Evolutionary conservation across 2,329 filamentous ascomycete genomes (phyloP).

Genomic region (Verticillium dahliae): DNA sequence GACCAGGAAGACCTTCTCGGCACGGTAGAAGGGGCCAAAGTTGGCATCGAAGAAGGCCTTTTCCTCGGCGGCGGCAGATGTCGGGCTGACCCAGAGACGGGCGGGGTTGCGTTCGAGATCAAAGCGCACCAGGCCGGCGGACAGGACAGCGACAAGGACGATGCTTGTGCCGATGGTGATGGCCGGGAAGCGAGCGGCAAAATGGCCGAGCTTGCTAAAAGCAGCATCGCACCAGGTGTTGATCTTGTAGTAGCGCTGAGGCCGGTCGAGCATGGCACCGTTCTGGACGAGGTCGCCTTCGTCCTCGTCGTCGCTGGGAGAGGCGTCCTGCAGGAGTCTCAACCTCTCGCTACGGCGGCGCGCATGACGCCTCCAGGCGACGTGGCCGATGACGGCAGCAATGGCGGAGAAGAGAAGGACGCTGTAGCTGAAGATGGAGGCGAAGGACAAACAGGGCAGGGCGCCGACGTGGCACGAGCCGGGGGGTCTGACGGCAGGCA

Average conservation of each 20-base stretch:
- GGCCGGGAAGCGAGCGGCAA: constrained; percentile 75
- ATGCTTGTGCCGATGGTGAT: constrained; percentile 75
- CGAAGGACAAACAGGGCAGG: constrained; percentile 90
- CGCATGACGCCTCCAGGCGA: constrained; percentile 68
- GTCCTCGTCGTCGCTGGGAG: constrained; percentile 86
- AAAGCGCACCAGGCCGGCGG: constrained; percentile 82
- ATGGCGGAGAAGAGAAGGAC: constrained; percentile 64
- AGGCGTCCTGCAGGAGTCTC: constrained; percentile 78
- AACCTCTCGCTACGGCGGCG: constrained; percentile 73
- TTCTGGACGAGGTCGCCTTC: constrained; percentile 79
- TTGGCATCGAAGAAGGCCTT: constrained; percentile 90
- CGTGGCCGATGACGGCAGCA: constrained; percentile 62
- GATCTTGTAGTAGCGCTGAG: constrained; percentile 71
- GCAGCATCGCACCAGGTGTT: constrained; percentile 76
- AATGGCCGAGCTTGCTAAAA: constrained; percentile 74
- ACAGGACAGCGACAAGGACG: constrained; percentile 70
- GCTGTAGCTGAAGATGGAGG: constrained; percentile 80
- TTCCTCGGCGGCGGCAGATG: constrained; percentile 82
- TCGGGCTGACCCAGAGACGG: constrained; percentile 91
- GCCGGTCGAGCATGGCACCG: constrained; percentile 70
- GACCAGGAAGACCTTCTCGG: constrained; percentile 88
- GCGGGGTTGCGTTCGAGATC: constrained; percentile 88
- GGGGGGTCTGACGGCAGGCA: constrained; percentile 66
- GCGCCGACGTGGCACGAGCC: constrained; percentile 75
- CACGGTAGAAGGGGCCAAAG: constrained; percentile 93